Percentiles rank a stretch among this genome's conserved stretches.
Conservation (phyloP, 345 rosid species). For the Iberis pinnata region DNA sequence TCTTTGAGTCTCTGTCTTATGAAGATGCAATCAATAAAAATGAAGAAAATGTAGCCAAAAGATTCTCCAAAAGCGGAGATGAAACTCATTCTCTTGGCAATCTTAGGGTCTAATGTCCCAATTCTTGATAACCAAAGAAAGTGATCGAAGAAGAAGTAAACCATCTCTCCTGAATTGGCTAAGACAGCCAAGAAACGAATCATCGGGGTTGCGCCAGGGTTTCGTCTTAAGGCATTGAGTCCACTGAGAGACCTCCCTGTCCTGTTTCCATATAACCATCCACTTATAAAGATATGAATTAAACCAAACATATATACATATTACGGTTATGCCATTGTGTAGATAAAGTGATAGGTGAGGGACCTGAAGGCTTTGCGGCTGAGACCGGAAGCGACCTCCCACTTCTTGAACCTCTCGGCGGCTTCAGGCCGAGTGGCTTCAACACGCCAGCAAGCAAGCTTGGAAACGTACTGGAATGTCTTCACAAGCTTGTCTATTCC, state of each 20-base stretch:
- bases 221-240: constrained; percentile 67
- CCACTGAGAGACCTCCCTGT: constrained; percentile 93
- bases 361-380: constrained; percentile 80
- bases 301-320: constrained; percentile 1
- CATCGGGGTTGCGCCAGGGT: constrained; percentile 49
- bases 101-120: constrained; percentile 56
- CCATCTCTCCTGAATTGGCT: constrained; percentile 93
- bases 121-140: constrained; percentile 90
- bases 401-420: constrained; percentile 63
- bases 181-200: constrained; percentile 50
- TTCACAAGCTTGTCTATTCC: constrained; percentile 98
- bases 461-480: constrained; percentile 92
- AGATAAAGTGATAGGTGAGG: constrained; percentile 13
- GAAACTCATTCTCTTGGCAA: constrained; percentile 80
- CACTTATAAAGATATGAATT: background rate
- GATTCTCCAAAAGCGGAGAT: constrained; percentile 95
- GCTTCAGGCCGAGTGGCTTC: constrained; percentile 48
- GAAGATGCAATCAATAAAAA: constrained; percentile 53
- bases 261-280: constrained; percentile 16
- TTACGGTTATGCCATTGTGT: constrained; percentile 15
- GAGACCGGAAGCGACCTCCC: constrained; percentile 95
- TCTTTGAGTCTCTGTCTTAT: constrained; percentile 46
- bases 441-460: constrained; percentile 72
- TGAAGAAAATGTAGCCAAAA: constrained; percentile 83
- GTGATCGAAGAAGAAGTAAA: constrained; percentile 91